Conservation (phyloP, 345 rosid genomes). For the Bruguiera parviflora region DNA sequence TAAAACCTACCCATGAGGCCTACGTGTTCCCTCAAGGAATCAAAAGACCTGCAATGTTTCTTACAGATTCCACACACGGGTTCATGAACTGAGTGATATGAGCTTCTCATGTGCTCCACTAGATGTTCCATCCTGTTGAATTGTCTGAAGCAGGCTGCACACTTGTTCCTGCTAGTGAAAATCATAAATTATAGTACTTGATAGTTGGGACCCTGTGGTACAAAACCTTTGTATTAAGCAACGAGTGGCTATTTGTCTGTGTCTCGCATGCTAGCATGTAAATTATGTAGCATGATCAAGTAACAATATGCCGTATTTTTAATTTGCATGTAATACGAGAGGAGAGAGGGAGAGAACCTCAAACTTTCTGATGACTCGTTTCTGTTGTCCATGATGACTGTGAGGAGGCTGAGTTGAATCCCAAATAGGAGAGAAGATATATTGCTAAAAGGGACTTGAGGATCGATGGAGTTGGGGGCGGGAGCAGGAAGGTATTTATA, state of each 20-base stretch:
- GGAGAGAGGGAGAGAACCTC: conserved; percentile 27
- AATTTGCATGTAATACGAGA: neutral
- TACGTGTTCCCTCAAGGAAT: conserved; percentile 78
- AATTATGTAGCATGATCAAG: neutral
- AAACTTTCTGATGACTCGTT: conserved; percentile 38
- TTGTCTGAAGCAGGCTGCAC: conserved; percentile 90
- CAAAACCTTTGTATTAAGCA: too few species aligned
- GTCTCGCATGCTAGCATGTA: too few species aligned
- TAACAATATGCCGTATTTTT: neutral
- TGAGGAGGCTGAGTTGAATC: neutral
- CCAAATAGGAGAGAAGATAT: neutral
- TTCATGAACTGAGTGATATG: conserved; percentile 81
- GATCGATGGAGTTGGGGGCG: conserved; percentile 12
- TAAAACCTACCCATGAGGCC: neutral
- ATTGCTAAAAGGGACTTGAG: conserved; percentile 14
- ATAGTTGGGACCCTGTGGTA: neutral
- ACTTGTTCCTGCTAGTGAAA: conserved; percentile 58
- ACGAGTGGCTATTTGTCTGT: too few species aligned
- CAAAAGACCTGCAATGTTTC: conserved; percentile 90
- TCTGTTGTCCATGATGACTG: conserved; percentile 36
- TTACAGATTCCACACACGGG: conserved; percentile 73
- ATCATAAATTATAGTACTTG: neutral
- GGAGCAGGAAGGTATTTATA: conserved; percentile 34
- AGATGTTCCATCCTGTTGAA: conserved; percentile 85
- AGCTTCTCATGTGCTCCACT: conserved; percentile 84